Evolutionary conservation across 2,329 filamentous ascomycete species (phyloP).

Genomic region (Ceratocystis papillata): DNA sequence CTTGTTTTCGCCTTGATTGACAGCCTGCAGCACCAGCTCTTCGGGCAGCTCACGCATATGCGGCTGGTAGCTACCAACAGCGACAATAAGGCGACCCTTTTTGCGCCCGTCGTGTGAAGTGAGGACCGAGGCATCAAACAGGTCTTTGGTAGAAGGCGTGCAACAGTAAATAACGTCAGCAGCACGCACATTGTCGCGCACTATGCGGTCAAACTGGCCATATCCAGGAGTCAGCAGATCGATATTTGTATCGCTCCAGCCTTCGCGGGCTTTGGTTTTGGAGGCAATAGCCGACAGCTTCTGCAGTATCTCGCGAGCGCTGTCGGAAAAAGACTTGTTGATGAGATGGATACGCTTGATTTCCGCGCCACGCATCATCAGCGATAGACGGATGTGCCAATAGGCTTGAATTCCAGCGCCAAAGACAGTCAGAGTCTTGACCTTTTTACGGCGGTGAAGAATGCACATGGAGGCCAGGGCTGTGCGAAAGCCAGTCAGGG

Average conservation of each 20-base stretch:
- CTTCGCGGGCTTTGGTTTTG: slow-evolving; percentile 43
- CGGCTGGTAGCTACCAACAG: slow-evolving; percentile 57
- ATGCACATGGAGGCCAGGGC: slow-evolving; percentile 60
- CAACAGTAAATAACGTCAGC: slow-evolving; percentile 83
- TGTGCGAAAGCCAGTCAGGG: slow-evolving; percentile 71
- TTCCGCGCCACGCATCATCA: slow-evolving; percentile 59
- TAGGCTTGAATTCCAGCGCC: slow-evolving; percentile 84
- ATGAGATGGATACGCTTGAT: slow-evolving; percentile 75
- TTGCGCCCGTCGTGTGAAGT: slow-evolving; percentile 59
- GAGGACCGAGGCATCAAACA: slow-evolving; percentile 65
- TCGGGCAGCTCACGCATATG: slow-evolving; percentile 76
- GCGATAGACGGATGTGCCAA: slow-evolving; percentile 80
- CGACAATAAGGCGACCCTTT: slow-evolving; percentile 61
- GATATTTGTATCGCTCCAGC: slow-evolving; percentile 57
- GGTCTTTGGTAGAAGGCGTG: slow-evolving; percentile 60
- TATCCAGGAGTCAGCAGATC: slow-evolving; percentile 58
- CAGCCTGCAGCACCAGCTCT: slow-evolving; percentile 58
- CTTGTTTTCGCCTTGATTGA: slow-evolving; percentile 36
- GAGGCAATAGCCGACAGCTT: slow-evolving; percentile 38
- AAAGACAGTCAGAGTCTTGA: slow-evolving; percentile 72
- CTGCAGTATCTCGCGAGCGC: slow-evolving; percentile 42
- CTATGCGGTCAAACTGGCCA: slow-evolving; percentile 52
- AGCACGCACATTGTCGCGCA: slow-evolving; percentile 59
- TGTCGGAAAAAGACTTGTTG: slow-evolving; percentile 58
- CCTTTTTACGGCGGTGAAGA: slow-evolving; percentile 52